These are phyloP conservation scores for Exophiala sp. DNA, from an alignment of 2,329 filamentous ascomycete genomes.

Conservation along the genomic window DNA sequence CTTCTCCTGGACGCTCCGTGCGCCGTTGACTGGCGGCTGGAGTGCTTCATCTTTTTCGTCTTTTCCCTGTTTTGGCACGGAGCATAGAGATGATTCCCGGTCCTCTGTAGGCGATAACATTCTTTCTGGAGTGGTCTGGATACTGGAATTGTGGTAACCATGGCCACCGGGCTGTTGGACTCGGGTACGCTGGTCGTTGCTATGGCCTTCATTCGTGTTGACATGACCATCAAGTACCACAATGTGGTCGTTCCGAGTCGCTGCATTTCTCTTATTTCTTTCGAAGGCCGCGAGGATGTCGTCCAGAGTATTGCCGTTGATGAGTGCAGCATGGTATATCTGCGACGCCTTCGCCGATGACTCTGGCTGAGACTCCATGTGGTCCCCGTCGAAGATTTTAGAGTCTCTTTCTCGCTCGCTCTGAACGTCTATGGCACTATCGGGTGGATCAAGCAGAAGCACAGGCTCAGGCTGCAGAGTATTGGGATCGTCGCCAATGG, in stretches of 20 bases:
- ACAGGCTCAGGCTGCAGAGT: constrained; percentile 2
- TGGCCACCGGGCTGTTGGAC: constrained; percentile 1
- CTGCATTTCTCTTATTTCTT: not conserved
- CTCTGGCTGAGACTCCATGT: constrained; percentile 1
- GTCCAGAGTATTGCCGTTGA: constrained; percentile 16
- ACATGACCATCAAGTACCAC: not conserved
- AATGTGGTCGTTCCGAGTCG: not conserved
- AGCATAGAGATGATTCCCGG: not conserved
- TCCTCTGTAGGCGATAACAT: not conserved
- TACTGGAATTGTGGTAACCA: constrained; percentile 9
- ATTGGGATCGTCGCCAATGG: constrained; percentile 12
- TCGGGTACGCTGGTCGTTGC: not conserved
- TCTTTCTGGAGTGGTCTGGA: constrained; percentile 4
- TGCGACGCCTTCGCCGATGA: constrained; percentile 11
- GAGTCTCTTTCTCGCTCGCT: constrained; percentile 4
- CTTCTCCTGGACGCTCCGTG: not conserved
- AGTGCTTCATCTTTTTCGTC: not conserved
- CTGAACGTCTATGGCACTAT: constrained; percentile 7
- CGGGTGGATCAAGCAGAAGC: not conserved
- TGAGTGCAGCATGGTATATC: constrained; percentile 19
- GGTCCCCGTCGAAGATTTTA: not conserved
- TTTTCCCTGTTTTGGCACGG: not conserved
- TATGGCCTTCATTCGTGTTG: not conserved
- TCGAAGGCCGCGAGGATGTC: constrained; percentile 20
- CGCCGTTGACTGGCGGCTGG: not conserved